Evolutionary conservation across 768 basidiomycete genomes (phyloP), one percentile per base, ranked within the genome.

Genomic region (Podaxis sp.): DNA sequence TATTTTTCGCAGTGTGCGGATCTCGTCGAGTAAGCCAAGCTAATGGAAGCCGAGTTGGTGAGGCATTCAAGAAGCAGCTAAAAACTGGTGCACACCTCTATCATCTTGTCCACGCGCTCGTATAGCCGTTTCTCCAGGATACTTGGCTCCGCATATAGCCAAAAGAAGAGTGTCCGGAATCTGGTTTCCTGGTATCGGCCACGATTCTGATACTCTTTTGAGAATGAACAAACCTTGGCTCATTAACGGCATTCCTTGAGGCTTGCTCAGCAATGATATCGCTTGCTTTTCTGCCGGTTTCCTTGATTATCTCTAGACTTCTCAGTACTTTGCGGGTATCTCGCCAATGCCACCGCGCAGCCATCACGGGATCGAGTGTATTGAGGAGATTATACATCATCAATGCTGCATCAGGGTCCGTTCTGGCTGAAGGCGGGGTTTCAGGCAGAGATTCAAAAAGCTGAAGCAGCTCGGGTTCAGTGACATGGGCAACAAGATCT

Each of bases 331-430:
- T 99, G 35, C 96, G 80, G 0, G 93, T 88, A 66, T 99, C 97
- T 64, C 80, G 82, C 96, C 96, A 98, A 70, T 99, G 97, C 96
- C 96, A 98, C 63, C 95, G 78, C 32, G 79, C 79, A 0, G 90
- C 92, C 48, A 93, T 84, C 0, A 69, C 65, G 0, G 86, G 86
- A 67, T 98, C 97, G 4, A 98, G 78, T 3, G 75, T 69, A 7
- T 74, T 72, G 18, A 99, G 75, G 11, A 98, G 76, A 9, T 71
- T 74, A 68, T 94, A 83, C 16, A 97, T 73, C n/a, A 77, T 70
- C 52, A 89, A 79, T 0, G 90, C 86, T 6, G 73, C 72, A 9
- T 83, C 79, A 1, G 85, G 84, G 62, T 87, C 75, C 0, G 71
- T 70, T 50, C 76, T 73, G 1, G 89, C 88, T 4, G 79, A 80